Conservation (phyloP, 2,329 filamentous ascomycete genomes). For the Pezicula carpinea region DNA sequence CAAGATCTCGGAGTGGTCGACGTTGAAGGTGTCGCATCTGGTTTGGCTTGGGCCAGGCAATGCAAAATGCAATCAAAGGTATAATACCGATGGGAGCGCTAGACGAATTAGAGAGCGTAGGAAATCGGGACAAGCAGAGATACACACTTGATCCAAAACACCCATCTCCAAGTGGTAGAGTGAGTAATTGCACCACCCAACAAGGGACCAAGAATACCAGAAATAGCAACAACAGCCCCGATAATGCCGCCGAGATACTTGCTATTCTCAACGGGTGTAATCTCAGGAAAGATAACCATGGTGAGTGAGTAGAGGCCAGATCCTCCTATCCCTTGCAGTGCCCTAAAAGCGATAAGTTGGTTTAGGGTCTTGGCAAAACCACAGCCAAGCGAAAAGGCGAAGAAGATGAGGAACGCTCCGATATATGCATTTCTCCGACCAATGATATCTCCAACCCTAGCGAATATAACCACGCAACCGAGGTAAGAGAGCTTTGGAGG, state of each 20-base stretch:
- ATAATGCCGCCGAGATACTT: conserved; percentile 43
- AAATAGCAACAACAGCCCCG: conserved; percentile 33
- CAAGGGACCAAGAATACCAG: conserved; percentile 20
- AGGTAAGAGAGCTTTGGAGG: conserved; percentile 33
- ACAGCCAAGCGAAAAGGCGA: conserved; percentile 51
- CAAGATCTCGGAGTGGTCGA: conserved; percentile 33
- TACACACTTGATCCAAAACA: conserved; percentile 56
- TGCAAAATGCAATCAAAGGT: conserved; percentile 40
- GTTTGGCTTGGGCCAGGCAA: conserved; percentile 42
- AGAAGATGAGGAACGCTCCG: conserved; percentile 45
- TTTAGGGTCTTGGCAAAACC: conserved; percentile 38
- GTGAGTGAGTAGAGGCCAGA: conserved; percentile 31
- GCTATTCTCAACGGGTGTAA: conserved; percentile 36
- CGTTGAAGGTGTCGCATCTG: conserved; percentile 38
- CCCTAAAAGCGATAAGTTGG: conserved; percentile 31
- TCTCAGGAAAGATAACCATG: conserved; percentile 37
- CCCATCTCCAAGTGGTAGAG: conserved; percentile 21
- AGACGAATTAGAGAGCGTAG: conserved; percentile 13
- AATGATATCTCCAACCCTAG: conserved; percentile 49
- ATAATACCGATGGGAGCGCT: conserved; percentile 45
- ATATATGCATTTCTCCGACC: conserved; percentile 48
- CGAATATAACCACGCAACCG: conserved; percentile 49
- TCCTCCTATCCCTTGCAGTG: conserved; percentile 24
- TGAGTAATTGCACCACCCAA: conserved; percentile 19
- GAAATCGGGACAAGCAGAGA: neutral